Base-by-base conservation (phyloP, 352 stramenopile species). In the Elongisporangium undulatum region DNA sequence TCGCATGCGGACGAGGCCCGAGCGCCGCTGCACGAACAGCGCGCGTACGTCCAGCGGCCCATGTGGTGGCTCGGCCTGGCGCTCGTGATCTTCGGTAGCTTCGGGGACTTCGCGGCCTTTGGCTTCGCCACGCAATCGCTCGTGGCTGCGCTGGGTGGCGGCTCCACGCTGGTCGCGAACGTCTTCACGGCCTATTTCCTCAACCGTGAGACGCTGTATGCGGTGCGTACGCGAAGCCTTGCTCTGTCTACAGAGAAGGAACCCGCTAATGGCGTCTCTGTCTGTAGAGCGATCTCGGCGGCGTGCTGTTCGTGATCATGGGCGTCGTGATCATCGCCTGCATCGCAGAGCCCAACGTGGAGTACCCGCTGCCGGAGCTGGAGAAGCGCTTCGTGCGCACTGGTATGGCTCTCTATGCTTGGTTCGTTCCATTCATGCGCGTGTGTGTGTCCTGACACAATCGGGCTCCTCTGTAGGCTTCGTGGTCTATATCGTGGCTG, bases 71-170 rank as follows among this genome's bases (percentile, higher is more conserved):
- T 96, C 41, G 90, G 90, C 0, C 67, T 96, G 7, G 62, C 74
- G 15, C 74, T 95, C 45, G 85, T 96, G 19, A 67, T 90, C 13
- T 52, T 94, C 15, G 90, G 90, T 41, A 94, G 83, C 49, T 53
- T 97, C 50, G 87, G 87, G 23, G 90, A 97, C 70, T 96, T 97
- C 60, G 79, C 79, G 22, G 89, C 90, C 9, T 94, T 97, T 58
- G 88, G 87, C 3, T 96, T 97, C 56, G 90, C 90, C 1, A 90
- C 90, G 34, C 90, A 97, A 68, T 92, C 83, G 54, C 81, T 97
- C 21, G 89, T 97, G 19, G 89, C 88, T 0, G 87, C 88, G 20
- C 69, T 96, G 20, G 90, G 90, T 15, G 87, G 87, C 17, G 87
- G 88, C 9, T 82, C 87, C 6, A 97, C 90, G 29, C 77, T 97